phyloP scores from a whole-genome alignment of 2,329 filamentous ascomycete genomes.

The Blastomyces parvus region DNA sequence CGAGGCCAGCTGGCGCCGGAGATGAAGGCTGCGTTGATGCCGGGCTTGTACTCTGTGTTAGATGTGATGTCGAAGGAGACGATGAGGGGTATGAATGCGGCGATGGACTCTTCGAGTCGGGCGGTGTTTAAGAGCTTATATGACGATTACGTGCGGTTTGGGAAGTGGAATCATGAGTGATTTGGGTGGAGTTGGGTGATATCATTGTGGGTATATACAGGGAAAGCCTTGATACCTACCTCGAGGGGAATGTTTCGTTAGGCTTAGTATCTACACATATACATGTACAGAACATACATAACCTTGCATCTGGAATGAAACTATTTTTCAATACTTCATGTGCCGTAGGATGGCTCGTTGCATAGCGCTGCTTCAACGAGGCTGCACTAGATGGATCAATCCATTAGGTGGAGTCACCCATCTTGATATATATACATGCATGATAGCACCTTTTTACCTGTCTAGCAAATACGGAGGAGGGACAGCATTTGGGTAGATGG shows the following conservation, averaged over 20 bases:
- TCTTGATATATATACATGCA: too few species aligned
- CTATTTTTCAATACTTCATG: background rate
- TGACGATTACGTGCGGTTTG: constrained; percentile 42
- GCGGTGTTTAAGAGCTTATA: constrained; percentile 46
- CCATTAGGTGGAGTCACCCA: too few species aligned
- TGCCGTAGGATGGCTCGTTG: background rate
- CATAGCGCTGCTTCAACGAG: background rate
- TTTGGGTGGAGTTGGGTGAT: background rate
- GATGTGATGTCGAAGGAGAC: constrained; percentile 44
- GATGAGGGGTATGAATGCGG: constrained; percentile 43
- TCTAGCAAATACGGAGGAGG: too few species aligned
- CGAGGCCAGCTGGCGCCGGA: constrained; percentile 41
- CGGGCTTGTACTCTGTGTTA: constrained; percentile 45
- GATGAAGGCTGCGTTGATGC: constrained; percentile 44
- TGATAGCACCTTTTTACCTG: too few species aligned
- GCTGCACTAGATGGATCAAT: too few species aligned
- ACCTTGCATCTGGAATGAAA: too few species aligned
- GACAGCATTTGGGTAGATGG: too few species aligned
- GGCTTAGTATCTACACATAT: too few species aligned
- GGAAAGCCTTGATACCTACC: background rate
- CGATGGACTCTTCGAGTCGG: constrained; percentile 43
- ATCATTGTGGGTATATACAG: background rate
- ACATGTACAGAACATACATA: too few species aligned
- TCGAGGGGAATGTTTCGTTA: too few species aligned
- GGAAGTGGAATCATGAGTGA: constrained; percentile 40